phyloP scores from a whole-genome alignment of 2,329 filamentous ascomycete species.

The Ophiostoma tasmaniense region DNA sequence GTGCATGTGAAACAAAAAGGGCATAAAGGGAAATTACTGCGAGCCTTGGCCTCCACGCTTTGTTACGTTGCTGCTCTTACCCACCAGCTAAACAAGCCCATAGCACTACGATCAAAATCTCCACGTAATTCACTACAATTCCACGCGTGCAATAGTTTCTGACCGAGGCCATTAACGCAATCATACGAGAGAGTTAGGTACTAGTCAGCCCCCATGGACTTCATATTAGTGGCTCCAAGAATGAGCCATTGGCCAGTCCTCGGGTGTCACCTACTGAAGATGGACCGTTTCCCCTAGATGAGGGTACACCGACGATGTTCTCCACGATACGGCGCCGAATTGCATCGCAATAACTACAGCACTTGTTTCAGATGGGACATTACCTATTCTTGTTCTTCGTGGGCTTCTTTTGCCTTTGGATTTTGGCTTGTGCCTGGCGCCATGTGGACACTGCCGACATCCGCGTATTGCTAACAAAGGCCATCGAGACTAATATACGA shows the following conservation, averaged over 20 bases:
- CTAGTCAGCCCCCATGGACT: too few species aligned
- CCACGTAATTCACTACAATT: background rate
- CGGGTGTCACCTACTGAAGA: background rate
- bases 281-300: background rate
- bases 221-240: background rate
- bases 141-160: background rate
- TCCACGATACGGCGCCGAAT: background rate
- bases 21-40: background rate
- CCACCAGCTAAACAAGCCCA: background rate
- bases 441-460: background rate
- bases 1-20: background rate
- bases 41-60: background rate
- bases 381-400: background rate
- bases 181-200: too few species aligned
- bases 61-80: background rate
- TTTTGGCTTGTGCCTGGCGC: background rate
- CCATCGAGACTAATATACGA: too few species aligned
- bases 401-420: background rate
- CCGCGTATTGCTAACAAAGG: background rate
- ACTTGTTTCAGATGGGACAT: background rate
- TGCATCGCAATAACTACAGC: background rate
- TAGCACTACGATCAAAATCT: background rate
- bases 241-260: background rate
- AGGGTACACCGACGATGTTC: background rate
- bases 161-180: background rate